Evolutionary conservation across 495 filamentous ascomycete species (phyloP), one percentile per base, ranked within the genome.

Genomic region (Geopyxis carbonaria): DNA sequence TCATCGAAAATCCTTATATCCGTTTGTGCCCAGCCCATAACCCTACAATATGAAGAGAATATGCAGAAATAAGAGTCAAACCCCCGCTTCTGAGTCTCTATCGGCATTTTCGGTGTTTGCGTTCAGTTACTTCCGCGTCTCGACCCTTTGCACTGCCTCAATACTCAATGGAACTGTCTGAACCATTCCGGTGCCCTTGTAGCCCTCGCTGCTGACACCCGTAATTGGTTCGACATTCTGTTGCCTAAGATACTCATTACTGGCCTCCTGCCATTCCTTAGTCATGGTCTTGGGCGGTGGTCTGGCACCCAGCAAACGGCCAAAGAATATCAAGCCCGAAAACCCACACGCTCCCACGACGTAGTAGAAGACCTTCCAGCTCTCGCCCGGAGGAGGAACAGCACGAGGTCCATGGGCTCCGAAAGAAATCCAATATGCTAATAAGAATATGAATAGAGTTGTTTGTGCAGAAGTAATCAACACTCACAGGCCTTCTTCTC

Each of bases 391-490:
- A 38, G 84, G 78, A 38, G 75, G 52, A 23, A 67, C 60, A 27
- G 83, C 67, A 34, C 86, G 82, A 40, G 86, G 86, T 40, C 86
- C 86, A 62, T 93, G 86, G 45, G 80, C 67, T 36, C 86, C 86
- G 58, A 94, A 94, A 46, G 86, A 82, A 53, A 93, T 87, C 74
- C 76, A 94, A 75, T 92, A 94, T 48, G 86, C 86, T 94, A 58
- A 56, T 28, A 7, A 7, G 7, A 28, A 28, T 7, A 7, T 28
- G n/a, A n/a, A n/a, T 28, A 28, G 25, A 28, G 13, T 28, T 28
- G 13, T 28, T 7, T 13, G 13, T 28, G 13, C 25, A 28, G 7
- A 28, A 7, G 7, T 28, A 28, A 28, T 7, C 7, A 7, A 7
- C 25, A 76, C 85, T 53, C 74, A 93, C 86, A 82, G 55, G 86